These are phyloP conservation scores for Xerocomellus intermedius DNA, from an alignment of 768 basidiomycete species.

Conservation along the genomic window DNA sequence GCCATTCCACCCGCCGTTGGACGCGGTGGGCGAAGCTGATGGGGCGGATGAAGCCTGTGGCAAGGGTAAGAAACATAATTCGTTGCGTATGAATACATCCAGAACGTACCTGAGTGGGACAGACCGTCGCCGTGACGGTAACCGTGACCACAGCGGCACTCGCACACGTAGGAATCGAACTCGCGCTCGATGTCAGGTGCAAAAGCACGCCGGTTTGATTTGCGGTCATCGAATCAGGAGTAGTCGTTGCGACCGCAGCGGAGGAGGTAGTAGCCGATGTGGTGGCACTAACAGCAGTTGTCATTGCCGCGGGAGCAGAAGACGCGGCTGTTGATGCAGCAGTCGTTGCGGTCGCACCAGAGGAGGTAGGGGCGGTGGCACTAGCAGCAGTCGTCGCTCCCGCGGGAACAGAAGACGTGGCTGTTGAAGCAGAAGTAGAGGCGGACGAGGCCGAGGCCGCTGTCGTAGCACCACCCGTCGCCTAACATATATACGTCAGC, in stretches of 20 bases:
- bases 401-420: too few species aligned
- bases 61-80: not conserved
- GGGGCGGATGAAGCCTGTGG: not conserved
- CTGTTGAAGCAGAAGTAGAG: too few species aligned
- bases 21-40: not conserved
- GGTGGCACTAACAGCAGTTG: not conserved
- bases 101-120: slow-evolving; percentile 16
- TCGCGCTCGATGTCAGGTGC: not conserved
- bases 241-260: not conserved
- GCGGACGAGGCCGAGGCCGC: not conserved
- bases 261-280: too few species aligned
- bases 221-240: not conserved
- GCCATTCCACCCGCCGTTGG: not conserved
- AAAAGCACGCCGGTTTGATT: not conserved
- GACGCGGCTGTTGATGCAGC: too few species aligned
- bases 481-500: not conserved
- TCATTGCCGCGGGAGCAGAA: not conserved
- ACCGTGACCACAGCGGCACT: slow-evolving; percentile 8
- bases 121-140: slow-evolving; percentile 14
- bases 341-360: not conserved
- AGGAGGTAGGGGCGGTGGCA: too few species aligned
- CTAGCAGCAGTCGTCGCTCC: too few species aligned
- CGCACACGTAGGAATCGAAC: slow-evolving; percentile 2
- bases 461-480: not conserved
- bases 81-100: not conserved